These are phyloP conservation scores for Platismatia glauca DNA, from an alignment of 495 filamentous ascomycete genomes.

Conservation along the genomic window DNA sequence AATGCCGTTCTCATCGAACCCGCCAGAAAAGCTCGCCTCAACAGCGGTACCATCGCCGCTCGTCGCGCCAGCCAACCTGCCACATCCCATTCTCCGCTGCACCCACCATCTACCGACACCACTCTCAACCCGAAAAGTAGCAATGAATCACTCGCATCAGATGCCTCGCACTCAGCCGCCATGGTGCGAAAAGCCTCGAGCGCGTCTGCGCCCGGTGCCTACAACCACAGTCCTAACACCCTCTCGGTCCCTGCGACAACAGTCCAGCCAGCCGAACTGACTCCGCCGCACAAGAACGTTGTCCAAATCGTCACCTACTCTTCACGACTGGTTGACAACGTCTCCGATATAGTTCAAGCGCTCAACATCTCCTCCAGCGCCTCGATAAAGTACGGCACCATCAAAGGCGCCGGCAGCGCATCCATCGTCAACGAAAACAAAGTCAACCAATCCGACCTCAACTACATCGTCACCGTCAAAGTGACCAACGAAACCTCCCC, in stretches of 20 bases:
- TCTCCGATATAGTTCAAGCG: constrained; percentile 31
- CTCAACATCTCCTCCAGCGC: constrained; percentile 30
- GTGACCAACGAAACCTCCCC: constrained; percentile 30
- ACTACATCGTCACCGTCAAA: constrained; percentile 33
- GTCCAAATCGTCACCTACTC: constrained; percentile 29
- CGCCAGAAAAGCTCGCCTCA: constrained; percentile 8
- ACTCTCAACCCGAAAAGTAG: neutral
- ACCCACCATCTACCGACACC: neutral
- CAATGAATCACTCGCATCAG: neutral
- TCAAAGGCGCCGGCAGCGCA: constrained; percentile 30
- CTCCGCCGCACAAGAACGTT: constrained; percentile 7
- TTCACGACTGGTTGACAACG: constrained; percentile 28
- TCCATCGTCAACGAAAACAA: constrained; percentile 32
- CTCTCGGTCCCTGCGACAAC: neutral
- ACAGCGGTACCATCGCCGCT: neutral
- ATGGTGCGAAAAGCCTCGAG: neutral
- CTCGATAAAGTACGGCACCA: constrained; percentile 31
- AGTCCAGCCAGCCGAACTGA: neutral
- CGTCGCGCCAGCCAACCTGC: neutral
- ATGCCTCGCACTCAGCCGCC: neutral
- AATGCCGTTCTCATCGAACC: constrained; percentile 27
- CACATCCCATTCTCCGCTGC: neutral
- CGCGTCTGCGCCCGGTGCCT: neutral
- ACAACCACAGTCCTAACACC: neutral
- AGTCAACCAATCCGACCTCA: constrained; percentile 31